phyloP scores from a whole-genome alignment of 208 protist genomes.

The Leishmania mexicana region DNA sequence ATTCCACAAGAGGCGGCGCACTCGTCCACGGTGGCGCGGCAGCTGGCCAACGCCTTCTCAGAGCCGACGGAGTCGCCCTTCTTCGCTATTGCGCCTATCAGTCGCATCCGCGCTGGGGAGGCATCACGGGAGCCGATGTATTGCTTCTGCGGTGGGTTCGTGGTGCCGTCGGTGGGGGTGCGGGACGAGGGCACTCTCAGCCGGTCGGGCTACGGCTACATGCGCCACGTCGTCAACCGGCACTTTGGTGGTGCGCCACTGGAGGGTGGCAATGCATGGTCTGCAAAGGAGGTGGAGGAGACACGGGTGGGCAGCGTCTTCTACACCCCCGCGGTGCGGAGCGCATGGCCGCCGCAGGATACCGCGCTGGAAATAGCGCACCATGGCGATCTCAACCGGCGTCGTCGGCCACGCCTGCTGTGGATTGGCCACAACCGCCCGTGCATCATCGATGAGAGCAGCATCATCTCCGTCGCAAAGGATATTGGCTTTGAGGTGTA shows the following conservation, averaged over 20 bases:
- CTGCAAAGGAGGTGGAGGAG: background rate
- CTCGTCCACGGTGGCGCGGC: constrained; percentile 24
- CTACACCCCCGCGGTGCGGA: constrained; percentile 8
- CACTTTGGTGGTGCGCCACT: constrained; percentile 31
- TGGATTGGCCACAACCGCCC: constrained; percentile 32
- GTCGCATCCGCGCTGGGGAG: constrained; percentile 37
- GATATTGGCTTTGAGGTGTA: constrained; percentile 47
- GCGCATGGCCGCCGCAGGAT: constrained; percentile 11
- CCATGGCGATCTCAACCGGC: background rate
- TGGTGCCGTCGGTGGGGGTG: constrained; percentile 14
- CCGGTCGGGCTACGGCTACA: constrained; percentile 9
- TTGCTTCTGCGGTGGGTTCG: constrained; percentile 41
- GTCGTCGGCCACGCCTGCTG: constrained; percentile 31
- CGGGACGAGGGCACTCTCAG: background rate
- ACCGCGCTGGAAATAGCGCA: constrained; percentile 2
- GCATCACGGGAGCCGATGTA: constrained; percentile 36
- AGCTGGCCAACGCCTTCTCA: constrained; percentile 33
- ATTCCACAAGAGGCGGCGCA: constrained; percentile 13
- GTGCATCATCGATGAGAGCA: constrained; percentile 28
- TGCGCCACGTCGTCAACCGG: constrained; percentile 19
- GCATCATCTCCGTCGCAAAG: constrained; percentile 29
- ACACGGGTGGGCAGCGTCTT: constrained; percentile 5
- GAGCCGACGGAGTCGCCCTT: constrained; percentile 12
- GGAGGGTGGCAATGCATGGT: background rate
- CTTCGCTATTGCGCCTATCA: constrained; percentile 35